Conservation (phyloP, 148 eudicot genomes). For the Bassia scoparia region DNA sequence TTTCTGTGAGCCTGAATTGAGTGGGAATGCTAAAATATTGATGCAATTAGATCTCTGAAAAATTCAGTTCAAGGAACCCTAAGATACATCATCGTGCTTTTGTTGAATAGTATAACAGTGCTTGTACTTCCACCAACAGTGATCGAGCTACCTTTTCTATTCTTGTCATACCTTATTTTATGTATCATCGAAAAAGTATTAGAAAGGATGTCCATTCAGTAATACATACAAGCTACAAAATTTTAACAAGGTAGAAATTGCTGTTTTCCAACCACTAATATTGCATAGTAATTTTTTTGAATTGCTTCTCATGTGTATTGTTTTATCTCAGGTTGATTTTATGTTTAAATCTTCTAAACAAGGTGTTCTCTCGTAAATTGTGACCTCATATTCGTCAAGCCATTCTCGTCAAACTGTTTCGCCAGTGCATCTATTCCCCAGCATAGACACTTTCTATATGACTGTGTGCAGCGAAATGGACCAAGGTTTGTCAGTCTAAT, state of each 20-base stretch:
- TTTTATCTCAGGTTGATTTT: constrained; percentile 75
- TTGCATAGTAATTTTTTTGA: neutral
- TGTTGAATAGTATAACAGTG: neutral
- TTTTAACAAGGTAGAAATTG: neutral
- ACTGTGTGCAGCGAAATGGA: constrained; percentile 95
- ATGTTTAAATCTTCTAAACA: constrained; percentile 78
- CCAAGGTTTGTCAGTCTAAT: constrained; percentile 56
- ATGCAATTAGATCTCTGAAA: neutral
- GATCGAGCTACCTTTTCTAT: neutral
- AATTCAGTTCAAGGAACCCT: neutral
- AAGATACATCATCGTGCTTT: neutral
- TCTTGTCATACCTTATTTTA: neutral
- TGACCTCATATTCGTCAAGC: constrained; percentile 65
- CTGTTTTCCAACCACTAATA: constrained; percentile 2
- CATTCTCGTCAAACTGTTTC: constrained; percentile 79
- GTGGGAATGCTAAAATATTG: neutral
- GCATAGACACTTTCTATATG: constrained; percentile 68
- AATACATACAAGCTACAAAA: neutral
- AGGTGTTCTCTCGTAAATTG: constrained; percentile 66
- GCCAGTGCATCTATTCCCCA: constrained; percentile 98
- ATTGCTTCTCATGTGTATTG: constrained; percentile 10
- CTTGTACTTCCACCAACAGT: neutral
- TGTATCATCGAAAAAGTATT: neutral
- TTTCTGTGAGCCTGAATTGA: neutral
- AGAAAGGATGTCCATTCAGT: neutral